Conservation (phyloP, 1,139 yeast genomes). For the Williopsis jadinii region DNA sequence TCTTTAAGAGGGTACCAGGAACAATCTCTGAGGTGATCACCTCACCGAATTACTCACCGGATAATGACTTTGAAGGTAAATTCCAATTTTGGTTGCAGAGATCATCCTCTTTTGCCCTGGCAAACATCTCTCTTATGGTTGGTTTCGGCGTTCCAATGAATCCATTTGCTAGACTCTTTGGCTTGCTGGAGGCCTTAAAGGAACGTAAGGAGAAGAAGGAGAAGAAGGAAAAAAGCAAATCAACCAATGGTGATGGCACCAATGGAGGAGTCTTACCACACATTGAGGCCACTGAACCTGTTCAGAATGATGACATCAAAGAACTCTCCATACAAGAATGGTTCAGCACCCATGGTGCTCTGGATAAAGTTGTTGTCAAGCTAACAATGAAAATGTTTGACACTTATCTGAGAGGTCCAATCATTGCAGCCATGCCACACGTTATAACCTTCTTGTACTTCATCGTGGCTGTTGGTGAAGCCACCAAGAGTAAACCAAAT, state of each 20-base stretch:
- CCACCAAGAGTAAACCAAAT: constrained; percentile 41
- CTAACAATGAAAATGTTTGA: constrained; percentile 57
- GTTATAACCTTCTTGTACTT: constrained; percentile 67
- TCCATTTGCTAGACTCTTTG: constrained; percentile 69
- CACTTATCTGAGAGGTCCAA: constrained; percentile 63
- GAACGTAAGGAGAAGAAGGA: constrained; percentile 70
- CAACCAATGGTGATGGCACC: neutral
- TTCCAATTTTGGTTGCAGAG: constrained; percentile 71
- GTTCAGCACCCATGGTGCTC: constrained; percentile 47
- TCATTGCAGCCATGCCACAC: constrained; percentile 64
- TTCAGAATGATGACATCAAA: constrained; percentile 11
- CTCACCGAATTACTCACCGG: constrained; percentile 22
- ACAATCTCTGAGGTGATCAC: constrained; percentile 6
- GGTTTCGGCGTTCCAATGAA: constrained; percentile 73
- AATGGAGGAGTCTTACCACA: neutral
- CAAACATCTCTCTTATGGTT: constrained; percentile 64
- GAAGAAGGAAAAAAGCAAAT: constrained; percentile 41
- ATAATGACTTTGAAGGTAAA: constrained; percentile 34
- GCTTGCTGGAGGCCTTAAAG: constrained; percentile 61
- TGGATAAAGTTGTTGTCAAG: constrained; percentile 61
- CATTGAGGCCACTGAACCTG: neutral
- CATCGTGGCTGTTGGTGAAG: constrained; percentile 53
- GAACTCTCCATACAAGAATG: constrained; percentile 39
- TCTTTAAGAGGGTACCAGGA: constrained; percentile 38
- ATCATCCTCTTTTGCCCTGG: constrained; percentile 66